Conservation (phyloP, 306 rosid species). For the Astragalus membranaceus region DNA sequence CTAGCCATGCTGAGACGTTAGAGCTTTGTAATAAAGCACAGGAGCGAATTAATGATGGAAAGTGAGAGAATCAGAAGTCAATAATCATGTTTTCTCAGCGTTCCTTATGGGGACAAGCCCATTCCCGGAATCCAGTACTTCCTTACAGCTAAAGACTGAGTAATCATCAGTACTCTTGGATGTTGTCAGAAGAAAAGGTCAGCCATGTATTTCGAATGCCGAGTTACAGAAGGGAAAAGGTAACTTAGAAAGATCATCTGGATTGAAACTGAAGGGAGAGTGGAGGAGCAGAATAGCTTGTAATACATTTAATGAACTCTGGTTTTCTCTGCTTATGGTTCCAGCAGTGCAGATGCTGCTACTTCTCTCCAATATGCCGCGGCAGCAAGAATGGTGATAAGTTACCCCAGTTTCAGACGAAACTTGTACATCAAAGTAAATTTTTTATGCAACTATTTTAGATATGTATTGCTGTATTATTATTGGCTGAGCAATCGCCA, state of each 20-base stretch:
- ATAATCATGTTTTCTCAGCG: conserved; percentile 11
- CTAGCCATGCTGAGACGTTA: conserved; percentile 53
- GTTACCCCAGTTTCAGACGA: conserved; percentile 22
- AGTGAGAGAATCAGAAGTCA: conserved; percentile 27
- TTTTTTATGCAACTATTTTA: conserved; percentile 29
- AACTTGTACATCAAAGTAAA: conserved; percentile 50
- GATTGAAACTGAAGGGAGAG: conserved; percentile 22
- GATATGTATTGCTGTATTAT: conserved; percentile 22
- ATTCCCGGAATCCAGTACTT: conserved; percentile 12
- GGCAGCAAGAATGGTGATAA: conserved; percentile 33
- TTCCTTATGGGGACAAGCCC: conserved; percentile 18
- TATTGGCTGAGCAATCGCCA: conserved; percentile 31
- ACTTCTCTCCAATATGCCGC: conserved; percentile 25
- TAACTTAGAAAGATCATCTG: conserved; percentile 13
- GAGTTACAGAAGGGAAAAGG: conserved; percentile 18
- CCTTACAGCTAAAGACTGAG: background rate
- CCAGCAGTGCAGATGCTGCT: conserved; percentile 30
- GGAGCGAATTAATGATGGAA: conserved; percentile 33
- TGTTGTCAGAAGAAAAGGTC: conserved; percentile 16
- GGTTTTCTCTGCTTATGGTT: conserved; percentile 29
- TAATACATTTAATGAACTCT: conserved; percentile 44
- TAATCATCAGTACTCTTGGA: conserved; percentile 17
- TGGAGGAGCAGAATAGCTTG: conserved; percentile 48
- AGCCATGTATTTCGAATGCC: conserved; percentile 3
- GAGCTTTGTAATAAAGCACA: conserved; percentile 53